phyloP scores from a whole-genome alignment of 176 grass and related monocot genomes.

The Carex pumila region DNA sequence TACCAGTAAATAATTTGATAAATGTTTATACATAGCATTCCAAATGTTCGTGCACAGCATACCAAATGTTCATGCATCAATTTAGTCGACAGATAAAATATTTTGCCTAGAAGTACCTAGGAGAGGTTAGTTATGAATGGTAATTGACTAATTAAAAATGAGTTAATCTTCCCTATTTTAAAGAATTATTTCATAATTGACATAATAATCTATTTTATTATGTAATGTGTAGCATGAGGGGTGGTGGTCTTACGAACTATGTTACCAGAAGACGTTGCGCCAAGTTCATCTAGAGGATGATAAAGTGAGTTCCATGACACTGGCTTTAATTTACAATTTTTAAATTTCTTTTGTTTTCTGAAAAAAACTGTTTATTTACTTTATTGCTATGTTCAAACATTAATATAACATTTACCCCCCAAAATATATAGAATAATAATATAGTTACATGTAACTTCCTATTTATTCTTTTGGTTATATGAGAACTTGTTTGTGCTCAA shows the following conservation, averaged over 20 bases:
- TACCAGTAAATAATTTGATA: neutral
- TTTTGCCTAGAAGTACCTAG: neutral
- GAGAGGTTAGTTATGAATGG: neutral
- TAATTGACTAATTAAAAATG: neutral
- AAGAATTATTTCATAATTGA: neutral
- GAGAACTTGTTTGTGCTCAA: neutral
- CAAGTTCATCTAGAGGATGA: constrained; percentile 78
- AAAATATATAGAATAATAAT: neutral
- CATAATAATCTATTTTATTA: neutral
- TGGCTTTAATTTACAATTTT: neutral
- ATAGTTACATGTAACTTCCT: neutral
- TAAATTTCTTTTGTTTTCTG: neutral
- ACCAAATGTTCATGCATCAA: neutral
- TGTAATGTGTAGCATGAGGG: constrained; percentile 48
- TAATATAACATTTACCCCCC: neutral
- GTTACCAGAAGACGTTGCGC: constrained; percentile 63
- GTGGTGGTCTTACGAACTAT: constrained; percentile 98
- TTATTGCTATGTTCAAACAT: constrained; percentile 8
- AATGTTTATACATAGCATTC: neutral
- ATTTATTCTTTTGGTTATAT: neutral
- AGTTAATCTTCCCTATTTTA: neutral
- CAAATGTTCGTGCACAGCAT: neutral
- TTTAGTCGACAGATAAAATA: neutral
- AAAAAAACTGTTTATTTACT: neutral
- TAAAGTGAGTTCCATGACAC: constrained; percentile 28